A percentile compares a stretch with the other conserved stretches of the same genome.
Evolutionary conservation across 305 asterid species (phyloP).

Genomic region (Rubia occidens): DNA sequence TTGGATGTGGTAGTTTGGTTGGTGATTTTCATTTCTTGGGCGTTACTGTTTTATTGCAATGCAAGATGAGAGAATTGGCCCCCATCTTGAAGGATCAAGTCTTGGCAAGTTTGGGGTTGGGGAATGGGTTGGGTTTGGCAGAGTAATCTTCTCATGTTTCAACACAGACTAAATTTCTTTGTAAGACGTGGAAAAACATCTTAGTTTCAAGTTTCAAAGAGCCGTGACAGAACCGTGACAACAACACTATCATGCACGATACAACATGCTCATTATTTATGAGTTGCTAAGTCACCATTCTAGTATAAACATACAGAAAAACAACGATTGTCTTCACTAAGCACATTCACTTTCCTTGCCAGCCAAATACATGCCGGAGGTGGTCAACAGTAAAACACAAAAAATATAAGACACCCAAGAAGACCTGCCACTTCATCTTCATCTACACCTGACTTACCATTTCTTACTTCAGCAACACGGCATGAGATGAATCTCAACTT

Average conservation of each 20-base stretch:
- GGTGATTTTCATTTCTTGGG: not conserved
- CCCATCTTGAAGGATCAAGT: not conserved
- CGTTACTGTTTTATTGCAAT: not conserved
- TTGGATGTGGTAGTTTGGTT: not conserved
- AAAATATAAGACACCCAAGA: constrained; percentile 18
- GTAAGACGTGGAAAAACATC: too few relatives aligned
- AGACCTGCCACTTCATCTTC: constrained; percentile 18
- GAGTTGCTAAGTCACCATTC: not conserved
- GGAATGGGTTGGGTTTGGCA: too few relatives aligned
- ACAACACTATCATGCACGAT: too few relatives aligned
- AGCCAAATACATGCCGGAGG: constrained; percentile 25
- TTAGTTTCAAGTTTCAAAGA: too few relatives aligned
- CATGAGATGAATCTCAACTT: constrained; percentile 16
- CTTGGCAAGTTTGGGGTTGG: not conserved
- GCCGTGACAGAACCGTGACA: too few relatives aligned
- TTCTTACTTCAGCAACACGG: constrained; percentile 18
- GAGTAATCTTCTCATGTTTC: too few relatives aligned
- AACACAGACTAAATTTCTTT: too few relatives aligned
- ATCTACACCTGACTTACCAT: constrained; percentile 19
- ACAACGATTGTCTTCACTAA: not conserved
- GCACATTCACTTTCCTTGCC: not conserved
- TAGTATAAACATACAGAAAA: not conserved
- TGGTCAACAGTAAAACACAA: not conserved
- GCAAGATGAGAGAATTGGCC: not conserved
- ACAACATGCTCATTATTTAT: not conserved